Percentiles rank a stretch among this genome's conserved stretches.
phyloP scores from a whole-genome alignment of 352 stramenopile species.

The Phytophthora crassamura region DNA sequence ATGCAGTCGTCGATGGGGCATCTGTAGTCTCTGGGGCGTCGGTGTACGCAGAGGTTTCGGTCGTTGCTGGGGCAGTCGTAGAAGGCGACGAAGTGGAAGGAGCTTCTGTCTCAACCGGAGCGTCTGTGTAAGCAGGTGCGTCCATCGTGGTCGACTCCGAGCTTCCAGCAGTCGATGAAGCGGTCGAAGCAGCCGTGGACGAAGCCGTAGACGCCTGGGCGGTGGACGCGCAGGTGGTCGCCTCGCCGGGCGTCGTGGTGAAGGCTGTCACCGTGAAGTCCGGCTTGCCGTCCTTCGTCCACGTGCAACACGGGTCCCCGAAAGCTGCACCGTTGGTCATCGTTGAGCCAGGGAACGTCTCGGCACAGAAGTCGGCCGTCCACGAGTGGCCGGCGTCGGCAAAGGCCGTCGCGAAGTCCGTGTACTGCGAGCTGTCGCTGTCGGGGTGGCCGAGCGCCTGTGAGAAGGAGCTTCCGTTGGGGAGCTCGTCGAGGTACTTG shows the following conservation, averaged over 20 bases:
- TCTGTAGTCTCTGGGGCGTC: background rate
- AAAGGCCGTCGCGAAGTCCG: conserved; percentile 39
- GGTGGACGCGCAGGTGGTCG: conserved; percentile 11
- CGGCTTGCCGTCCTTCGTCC: conserved; percentile 27
- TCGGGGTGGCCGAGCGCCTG: conserved; percentile 39
- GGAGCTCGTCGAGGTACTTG: conserved; percentile 35
- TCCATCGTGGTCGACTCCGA: background rate
- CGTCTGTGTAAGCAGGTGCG: background rate
- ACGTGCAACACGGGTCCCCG: conserved; percentile 28
- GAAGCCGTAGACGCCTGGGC: background rate
- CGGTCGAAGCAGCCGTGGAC: background rate
- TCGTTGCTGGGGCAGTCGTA: no score
- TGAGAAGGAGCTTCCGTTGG: conserved; percentile 41
- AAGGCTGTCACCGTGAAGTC: conserved; percentile 35
- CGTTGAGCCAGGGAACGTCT: conserved; percentile 5
- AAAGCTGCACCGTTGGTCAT: conserved; percentile 42
- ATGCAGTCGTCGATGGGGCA: background rate
- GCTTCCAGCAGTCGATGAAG: no score
- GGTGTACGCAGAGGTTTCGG: background rate
- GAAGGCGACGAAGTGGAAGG: no score
- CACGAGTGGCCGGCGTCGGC: conserved; percentile 19
- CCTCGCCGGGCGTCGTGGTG: conserved; percentile 15
- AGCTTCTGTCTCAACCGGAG: no score
- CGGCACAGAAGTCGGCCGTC: conserved; percentile 8
- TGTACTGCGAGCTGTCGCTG: conserved; percentile 31